Conservation (phyloP, 352 stramenopile species). For the Thalassiosira sp. region DNA sequence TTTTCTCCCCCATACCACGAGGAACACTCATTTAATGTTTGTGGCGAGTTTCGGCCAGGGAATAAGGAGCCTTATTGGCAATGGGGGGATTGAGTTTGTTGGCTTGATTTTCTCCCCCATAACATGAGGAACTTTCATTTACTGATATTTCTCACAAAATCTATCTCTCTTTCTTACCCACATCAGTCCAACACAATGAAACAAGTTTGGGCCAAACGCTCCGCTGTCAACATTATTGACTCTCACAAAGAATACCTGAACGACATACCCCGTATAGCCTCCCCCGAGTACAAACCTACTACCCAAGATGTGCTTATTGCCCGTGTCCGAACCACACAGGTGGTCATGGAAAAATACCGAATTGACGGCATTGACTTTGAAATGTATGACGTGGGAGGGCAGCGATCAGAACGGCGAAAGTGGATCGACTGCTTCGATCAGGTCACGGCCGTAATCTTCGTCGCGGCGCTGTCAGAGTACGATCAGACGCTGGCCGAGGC, state of each 20-base stretch:
- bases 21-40: too few species aligned
- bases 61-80: too few species aligned
- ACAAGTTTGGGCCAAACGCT: conserved; percentile 85
- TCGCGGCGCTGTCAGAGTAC: conserved; percentile 94
- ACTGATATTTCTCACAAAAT: too few species aligned
- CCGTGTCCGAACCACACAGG: conserved; percentile 91
- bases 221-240: conserved; percentile 93
- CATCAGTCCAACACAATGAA: conserved; percentile 77
- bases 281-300: conserved; percentile 71
- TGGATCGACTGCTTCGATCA: conserved; percentile 95
- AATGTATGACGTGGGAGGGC: conserved; percentile 95
- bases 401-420: conserved; percentile 88
- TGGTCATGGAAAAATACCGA: conserved; percentile 91
- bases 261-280: conserved; percentile 90
- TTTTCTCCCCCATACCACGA: too few species aligned
- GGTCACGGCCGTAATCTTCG: conserved; percentile 95
- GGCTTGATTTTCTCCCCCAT: too few species aligned
- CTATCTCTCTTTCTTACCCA: too few species aligned
- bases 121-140: too few species aligned
- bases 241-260: conserved; percentile 95
- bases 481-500: conserved; percentile 94
- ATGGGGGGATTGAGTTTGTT: too few species aligned
- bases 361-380: conserved; percentile 94
- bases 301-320: conserved; percentile 92
- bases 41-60: too few species aligned